Evolutionary conservation across 805 yeast genomes (phyloP).

Genomic region (Metschnikowia picachoensis): DNA sequence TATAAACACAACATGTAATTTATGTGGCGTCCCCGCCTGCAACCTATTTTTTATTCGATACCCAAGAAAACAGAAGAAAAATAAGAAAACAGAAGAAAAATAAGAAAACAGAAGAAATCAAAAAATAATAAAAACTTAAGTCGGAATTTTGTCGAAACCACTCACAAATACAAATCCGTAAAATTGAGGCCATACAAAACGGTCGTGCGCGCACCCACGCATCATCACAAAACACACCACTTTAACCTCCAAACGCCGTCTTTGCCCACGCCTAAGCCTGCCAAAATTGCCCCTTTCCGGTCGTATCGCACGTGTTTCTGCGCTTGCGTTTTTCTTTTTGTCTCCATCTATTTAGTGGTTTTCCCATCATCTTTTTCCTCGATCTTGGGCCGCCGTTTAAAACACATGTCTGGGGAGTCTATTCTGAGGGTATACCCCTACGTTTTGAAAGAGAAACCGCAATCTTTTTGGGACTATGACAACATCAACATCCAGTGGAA

Average conservation of each 20-base stretch:
- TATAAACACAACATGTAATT: too few species aligned
- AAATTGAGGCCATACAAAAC: neutral
- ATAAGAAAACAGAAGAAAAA: neutral
- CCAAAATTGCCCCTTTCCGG: constrained; percentile 2
- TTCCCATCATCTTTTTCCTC: neutral
- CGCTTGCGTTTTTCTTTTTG: constrained; percentile 3
- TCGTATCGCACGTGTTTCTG: neutral
- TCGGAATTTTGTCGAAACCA: neutral
- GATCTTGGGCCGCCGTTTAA: neutral
- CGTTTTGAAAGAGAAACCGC: constrained; percentile 71
- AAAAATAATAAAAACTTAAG: neutral
- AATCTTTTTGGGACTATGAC: constrained; percentile 78
- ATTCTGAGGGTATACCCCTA: constrained; percentile 78
- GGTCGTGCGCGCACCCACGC: constrained; percentile 6
- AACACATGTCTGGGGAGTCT: constrained; percentile 35
- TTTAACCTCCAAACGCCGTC: neutral
- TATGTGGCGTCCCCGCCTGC: too few species aligned
- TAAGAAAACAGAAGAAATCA: neutral
- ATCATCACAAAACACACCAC: neutral
- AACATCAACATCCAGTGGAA: constrained; percentile 79
- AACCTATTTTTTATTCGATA: too few species aligned
- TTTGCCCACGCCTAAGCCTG: neutral
- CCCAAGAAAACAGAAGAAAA: too few species aligned
- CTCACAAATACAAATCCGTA: too few species aligned
- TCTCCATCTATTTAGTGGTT: constrained; percentile 1